These are phyloP conservation scores for Ogataea saltuana DNA, from an alignment of 805 yeast species.

Conservation along the genomic window DNA sequence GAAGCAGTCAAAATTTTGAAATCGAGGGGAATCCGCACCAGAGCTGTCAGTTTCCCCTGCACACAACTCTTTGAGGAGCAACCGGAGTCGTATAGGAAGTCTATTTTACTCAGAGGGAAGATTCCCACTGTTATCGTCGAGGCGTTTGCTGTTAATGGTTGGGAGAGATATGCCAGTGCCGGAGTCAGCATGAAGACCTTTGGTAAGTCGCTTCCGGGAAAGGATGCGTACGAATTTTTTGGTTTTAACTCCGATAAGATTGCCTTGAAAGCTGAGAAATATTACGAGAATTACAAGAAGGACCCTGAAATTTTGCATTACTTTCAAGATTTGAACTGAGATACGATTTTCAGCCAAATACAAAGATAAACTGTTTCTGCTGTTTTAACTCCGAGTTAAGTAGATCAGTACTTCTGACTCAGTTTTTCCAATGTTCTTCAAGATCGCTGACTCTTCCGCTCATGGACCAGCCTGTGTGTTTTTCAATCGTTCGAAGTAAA, in stretches of 20 bases:
- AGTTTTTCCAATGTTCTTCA: constrained; percentile 26
- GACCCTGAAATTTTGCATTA: constrained; percentile 27
- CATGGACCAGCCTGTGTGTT: constrained; percentile 29
- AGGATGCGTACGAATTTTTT: constrained; percentile 75
- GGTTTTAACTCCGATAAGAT: constrained; percentile 91
- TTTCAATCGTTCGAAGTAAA: constrained; percentile 25
- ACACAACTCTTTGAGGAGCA: constrained; percentile 86
- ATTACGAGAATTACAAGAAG: constrained; percentile 17
- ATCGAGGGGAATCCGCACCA: constrained; percentile 63
- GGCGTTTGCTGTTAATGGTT: constrained; percentile 86
- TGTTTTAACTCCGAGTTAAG: no score
- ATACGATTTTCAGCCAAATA: no score
- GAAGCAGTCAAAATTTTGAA: constrained; percentile 76
- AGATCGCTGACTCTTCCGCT: constrained; percentile 24
- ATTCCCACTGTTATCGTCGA: constrained; percentile 91
- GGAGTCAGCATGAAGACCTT: constrained; percentile 93
- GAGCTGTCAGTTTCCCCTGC: constrained; percentile 92
- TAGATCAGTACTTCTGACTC: no score
- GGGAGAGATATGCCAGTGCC: constrained; percentile 95
- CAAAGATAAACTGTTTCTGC: no score
- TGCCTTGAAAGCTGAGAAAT: constrained; percentile 45
- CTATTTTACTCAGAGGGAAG: constrained; percentile 85
- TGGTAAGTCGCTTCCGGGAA: constrained; percentile 94
- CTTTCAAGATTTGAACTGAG: constrained; percentile 34
- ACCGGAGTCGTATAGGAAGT: constrained; percentile 73